These are phyloP conservation scores for Pholiota molesta DNA, from an alignment of 768 basidiomycete genomes.

Conservation along the genomic window DNA sequence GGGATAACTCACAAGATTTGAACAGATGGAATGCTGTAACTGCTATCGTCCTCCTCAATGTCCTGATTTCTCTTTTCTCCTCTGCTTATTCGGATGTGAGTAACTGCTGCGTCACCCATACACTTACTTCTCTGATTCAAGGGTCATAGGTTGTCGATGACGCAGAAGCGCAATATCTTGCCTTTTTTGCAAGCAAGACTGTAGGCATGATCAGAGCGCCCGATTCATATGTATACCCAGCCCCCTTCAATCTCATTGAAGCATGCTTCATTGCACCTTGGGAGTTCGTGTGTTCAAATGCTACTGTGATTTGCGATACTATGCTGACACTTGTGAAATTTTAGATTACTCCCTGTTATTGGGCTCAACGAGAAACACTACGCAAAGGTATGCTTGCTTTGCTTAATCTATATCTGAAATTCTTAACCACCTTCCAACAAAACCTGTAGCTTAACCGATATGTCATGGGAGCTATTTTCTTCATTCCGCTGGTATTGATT, in stretches of 20 bases:
- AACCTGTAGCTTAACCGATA: slow-evolving; percentile 65
- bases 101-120: background rate
- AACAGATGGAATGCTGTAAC: slow-evolving; percentile 82
- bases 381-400: slow-evolving; percentile 44
- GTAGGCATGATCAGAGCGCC: slow-evolving; percentile 85
- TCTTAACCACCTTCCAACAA: background rate
- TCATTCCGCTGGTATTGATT: slow-evolving; percentile 72
- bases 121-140: background rate
- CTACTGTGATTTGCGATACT: slow-evolving; percentile 1
- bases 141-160: slow-evolving; percentile 67
- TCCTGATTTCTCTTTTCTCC: slow-evolving; percentile 94
- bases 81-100: slow-evolving; percentile 88
- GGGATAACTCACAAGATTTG: background rate
- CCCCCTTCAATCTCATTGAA: slow-evolving; percentile 92
- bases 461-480: slow-evolving; percentile 83
- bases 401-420: background rate
- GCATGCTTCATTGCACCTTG: slow-evolving; percentile 78
- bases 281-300: slow-evolving; percentile 63
- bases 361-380: slow-evolving; percentile 56
- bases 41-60: slow-evolving; percentile 85
- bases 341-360: slow-evolving; percentile 45
- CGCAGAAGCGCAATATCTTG: slow-evolving; percentile 88
- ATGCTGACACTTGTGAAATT: slow-evolving; percentile 4
- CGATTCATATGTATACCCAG: slow-evolving; percentile 85
- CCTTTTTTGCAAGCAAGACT: slow-evolving; percentile 90